Evolutionary conservation across 192 early-diverging fungal genomes (phyloP).

Genomic region (Podila verticillata): DNA sequence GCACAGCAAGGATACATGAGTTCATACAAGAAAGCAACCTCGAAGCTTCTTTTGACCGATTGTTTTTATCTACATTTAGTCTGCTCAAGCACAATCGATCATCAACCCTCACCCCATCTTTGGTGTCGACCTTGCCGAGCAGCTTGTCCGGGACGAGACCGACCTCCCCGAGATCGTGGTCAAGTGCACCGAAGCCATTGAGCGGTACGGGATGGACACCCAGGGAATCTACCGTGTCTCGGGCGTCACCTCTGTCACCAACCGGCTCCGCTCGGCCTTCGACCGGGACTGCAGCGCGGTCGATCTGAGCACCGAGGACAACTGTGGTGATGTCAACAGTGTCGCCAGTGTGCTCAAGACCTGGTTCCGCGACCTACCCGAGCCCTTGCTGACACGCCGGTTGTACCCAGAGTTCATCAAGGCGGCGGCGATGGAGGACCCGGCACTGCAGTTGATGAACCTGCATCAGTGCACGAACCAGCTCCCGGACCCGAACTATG

Average conservation of each 20-base stretch:
- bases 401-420: slow-evolving; percentile 76
- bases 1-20: too few species aligned
- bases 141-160: slow-evolving; percentile 75
- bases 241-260: slow-evolving; percentile 80
- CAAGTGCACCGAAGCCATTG: slow-evolving; percentile 86
- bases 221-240: slow-evolving; percentile 92
- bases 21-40: too few species aligned
- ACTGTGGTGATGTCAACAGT: slow-evolving; percentile 81
- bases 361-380: slow-evolving; percentile 95
- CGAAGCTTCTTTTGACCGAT: neutral
- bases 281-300: slow-evolving; percentile 77
- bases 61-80: slow-evolving; percentile 53
- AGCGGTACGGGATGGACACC: slow-evolving; percentile 76
- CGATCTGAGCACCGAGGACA: slow-evolving; percentile 68
- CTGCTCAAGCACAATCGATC: slow-evolving; percentile 63
- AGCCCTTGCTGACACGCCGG: slow-evolving; percentile 78
- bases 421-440: slow-evolving; percentile 78
- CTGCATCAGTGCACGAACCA: slow-evolving; percentile 80
- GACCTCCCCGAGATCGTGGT: slow-evolving; percentile 82
- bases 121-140: slow-evolving; percentile 77
- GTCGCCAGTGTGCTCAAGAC: slow-evolving; percentile 89
- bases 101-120: slow-evolving; percentile 82
- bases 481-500: slow-evolving; percentile 85
- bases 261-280: slow-evolving; percentile 75
- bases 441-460: slow-evolving; percentile 63